phyloP scores from a whole-genome alignment of 2,329 filamentous ascomycete species.

The Ophiostoma sp. region DNA sequence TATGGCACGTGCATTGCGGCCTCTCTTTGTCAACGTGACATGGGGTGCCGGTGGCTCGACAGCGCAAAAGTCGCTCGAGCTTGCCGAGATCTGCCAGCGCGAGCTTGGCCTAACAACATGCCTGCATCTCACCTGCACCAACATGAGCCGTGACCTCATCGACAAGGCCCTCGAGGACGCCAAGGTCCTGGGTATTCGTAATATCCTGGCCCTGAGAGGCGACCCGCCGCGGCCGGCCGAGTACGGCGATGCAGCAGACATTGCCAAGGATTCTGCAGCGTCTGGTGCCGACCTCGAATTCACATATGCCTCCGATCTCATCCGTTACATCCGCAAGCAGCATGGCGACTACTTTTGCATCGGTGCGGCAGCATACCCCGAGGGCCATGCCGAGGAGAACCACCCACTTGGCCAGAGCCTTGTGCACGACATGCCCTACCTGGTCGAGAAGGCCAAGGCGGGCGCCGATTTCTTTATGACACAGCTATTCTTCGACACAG shows the following conservation, averaged over 20 bases:
- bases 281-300: conserved; percentile 70
- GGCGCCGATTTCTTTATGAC: conserved; percentile 99
- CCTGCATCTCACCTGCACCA: conserved; percentile 93
- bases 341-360: conserved; percentile 96
- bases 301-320: conserved; percentile 80
- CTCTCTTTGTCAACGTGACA: conserved; percentile 93
- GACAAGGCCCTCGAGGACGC: conserved; percentile 88
- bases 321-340: conserved; percentile 77
- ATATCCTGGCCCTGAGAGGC: conserved; percentile 86
- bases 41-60: conserved; percentile 97
- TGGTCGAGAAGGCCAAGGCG: conserved; percentile 84
- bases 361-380: conserved; percentile 89
- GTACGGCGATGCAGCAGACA: conserved; percentile 54
- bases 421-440: conserved; percentile 78
- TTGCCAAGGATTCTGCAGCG: conserved; percentile 43
- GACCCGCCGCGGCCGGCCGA: conserved; percentile 87
- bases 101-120: conserved; percentile 91
- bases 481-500: conserved; percentile 88
- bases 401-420: conserved; percentile 65
- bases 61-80: conserved; percentile 80
- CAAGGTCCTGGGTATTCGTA: conserved; percentile 83
- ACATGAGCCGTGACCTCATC: conserved; percentile 83
- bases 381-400: conserved; percentile 88
- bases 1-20: conserved; percentile 86
- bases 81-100: conserved; percentile 91